Conservation (phyloP, 179 eudicot species). For the Gypsophila paniculata region DNA sequence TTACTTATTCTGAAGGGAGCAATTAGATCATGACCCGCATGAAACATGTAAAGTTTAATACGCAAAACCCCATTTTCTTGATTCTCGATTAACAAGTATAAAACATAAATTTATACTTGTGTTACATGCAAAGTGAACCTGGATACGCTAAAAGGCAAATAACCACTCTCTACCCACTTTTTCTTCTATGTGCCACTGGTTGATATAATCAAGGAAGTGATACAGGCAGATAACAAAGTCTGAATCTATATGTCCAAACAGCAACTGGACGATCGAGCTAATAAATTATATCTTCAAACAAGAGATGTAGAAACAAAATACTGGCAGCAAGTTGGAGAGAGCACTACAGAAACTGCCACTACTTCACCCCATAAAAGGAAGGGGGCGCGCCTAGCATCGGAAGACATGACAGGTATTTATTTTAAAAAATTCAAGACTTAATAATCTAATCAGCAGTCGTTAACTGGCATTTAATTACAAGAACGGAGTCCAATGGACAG, state of each 20-base stretch:
- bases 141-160: background rate
- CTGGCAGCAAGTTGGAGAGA: background rate
- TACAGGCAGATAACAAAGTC: background rate
- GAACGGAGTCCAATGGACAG: background rate
- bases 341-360: background rate
- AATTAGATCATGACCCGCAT: background rate
- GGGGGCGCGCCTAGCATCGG: no score
- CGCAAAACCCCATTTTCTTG: background rate
- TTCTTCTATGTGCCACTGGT: background rate
- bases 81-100: background rate
- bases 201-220: background rate
- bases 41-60: background rate
- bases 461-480: background rate
- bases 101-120: background rate
- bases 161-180: background rate
- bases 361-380: background rate
- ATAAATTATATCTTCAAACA: background rate
- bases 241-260: background rate
- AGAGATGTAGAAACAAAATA: background rate
- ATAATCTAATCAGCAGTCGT: background rate
- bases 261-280: background rate
- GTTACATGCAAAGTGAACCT: background rate
- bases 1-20: background rate
- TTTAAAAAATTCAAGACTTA: background rate
- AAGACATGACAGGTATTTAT: slow-evolving; percentile 1